Percentiles rank a stretch among this genome's conserved stretches.
Conservation (phyloP, 305 asterid genomes). For the Solanum hybrid region DNA sequence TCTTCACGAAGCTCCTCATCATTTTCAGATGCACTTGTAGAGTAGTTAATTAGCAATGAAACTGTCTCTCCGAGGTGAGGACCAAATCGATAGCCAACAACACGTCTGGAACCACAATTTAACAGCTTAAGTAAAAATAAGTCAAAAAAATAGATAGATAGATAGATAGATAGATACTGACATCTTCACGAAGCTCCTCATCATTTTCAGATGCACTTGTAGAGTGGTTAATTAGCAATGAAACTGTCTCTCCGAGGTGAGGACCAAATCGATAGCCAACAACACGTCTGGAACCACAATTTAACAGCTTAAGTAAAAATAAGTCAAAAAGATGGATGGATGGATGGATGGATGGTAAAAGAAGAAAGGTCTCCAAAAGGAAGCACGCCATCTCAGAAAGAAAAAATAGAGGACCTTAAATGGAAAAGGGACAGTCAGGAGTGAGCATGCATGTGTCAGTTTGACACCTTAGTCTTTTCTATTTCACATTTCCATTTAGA, state of each 20-base stretch:
- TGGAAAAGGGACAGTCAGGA: not conserved
- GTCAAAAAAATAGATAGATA: not conserved
- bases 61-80: slow-evolving; percentile 94
- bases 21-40: slow-evolving; percentile 91
- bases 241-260: slow-evolving; percentile 90
- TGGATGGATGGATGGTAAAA: too few relatives aligned
- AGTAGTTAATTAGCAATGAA: slow-evolving; percentile 69
- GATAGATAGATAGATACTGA: too few relatives aligned
- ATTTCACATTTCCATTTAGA: not conserved
- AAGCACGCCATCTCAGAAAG: not conserved
- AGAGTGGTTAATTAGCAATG: slow-evolving; percentile 68
- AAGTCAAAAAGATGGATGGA: too few relatives aligned
- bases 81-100: slow-evolving; percentile 96
- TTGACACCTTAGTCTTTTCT: not conserved
- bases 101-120: slow-evolving; percentile 40
- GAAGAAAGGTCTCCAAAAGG: not conserved
- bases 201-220: slow-evolving; percentile 95
- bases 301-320: not conserved
- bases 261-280: slow-evolving; percentile 97
- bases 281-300: too few relatives aligned
- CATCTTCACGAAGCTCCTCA: slow-evolving; percentile 96
- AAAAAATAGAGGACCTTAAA: not conserved
- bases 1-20: slow-evolving; percentile 95
- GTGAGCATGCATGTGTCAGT: not conserved
- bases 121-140: not conserved